Base-by-base conservation (phyloP, 2,329 filamentous ascomycete genomes). In the Ascochyta viciae-villosae region DNA sequence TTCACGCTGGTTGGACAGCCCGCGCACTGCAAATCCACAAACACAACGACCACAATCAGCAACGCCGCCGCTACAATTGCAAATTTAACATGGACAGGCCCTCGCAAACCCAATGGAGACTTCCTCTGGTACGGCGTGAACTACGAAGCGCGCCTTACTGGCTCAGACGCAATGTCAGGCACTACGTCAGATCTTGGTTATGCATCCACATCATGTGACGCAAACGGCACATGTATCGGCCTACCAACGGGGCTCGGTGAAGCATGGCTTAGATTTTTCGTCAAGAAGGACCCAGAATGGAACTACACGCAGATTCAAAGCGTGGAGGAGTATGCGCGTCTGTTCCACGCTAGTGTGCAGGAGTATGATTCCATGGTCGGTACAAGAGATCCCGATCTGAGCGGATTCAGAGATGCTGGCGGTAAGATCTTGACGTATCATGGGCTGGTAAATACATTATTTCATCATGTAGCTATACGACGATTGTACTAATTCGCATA, bases 391-490 rank as follows among this genome's bases (percentile, higher is more conserved):
- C n/a, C 60, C 6, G 49, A 64, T 40, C 55, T 64, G 2, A 47
- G 35, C 9, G 31, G 22, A 0, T 67, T 68, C 51, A 49, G 46
- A 6, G 47, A 58, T 40, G 52, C 54, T 2, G 66, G 65, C n/a
- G 62, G 63, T 2, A 71, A 70, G 34, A 50, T 71, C 1, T 40
- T 70, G 9, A 64, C 50, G 4, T 69, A 56, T 51, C 66, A 70
- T 41, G 68, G 67, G 1, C 35, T 63, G 10, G 35, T 53, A 4
- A 45, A 41, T 34, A 3, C 7, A 37, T 26, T 7, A 19, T 4
- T 29, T 6, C 4, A 10, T 19, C 9, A 16, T 2, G 4, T 22
- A n/a, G 19, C 19, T 23, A 7, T 1, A 39, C 1, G 4, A 23
- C 3, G 15, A 31, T 12, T 15, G 5, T 37, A 7, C 47, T 50